phyloP scores from a whole-genome alignment of 2,329 filamentous ascomycete genomes.

The Verticillium klebahnii region DNA sequence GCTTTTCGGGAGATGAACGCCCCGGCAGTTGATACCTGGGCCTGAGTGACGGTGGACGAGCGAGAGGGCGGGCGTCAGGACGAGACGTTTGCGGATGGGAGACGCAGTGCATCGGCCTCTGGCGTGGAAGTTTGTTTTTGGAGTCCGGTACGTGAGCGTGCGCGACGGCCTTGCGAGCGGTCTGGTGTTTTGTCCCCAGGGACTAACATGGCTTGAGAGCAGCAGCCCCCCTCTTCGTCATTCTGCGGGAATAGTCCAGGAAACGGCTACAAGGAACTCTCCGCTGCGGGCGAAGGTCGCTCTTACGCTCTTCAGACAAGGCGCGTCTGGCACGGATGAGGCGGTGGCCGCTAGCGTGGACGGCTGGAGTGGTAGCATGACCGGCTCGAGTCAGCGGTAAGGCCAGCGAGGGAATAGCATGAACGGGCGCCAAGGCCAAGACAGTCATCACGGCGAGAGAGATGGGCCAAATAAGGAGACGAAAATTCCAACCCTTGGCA shows the following conservation, averaged over 20 bases:
- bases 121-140: too few relatives aligned
- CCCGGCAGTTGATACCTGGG: background rate
- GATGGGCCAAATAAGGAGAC: too few relatives aligned
- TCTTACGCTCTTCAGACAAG: background rate
- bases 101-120: too few relatives aligned
- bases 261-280: background rate
- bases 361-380: background rate
- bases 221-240: background rate
- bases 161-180: too few relatives aligned
- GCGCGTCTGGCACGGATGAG: background rate
- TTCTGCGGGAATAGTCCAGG: background rate
- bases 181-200: too few relatives aligned
- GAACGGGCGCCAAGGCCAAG: background rate
- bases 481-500: too few relatives aligned
- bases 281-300: background rate
- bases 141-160: too few relatives aligned
- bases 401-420: background rate
- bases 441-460: too few relatives aligned
- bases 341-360: background rate
- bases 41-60: too few relatives aligned
- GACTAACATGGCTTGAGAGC: too few relatives aligned
- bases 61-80: too few relatives aligned
- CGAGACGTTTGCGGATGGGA: too few relatives aligned
- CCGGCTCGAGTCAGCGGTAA: background rate
- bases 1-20: background rate